Base-by-base conservation (phyloP, 2,329 filamentous ascomycete species). In the Nigrospora sphaerica region DNA sequence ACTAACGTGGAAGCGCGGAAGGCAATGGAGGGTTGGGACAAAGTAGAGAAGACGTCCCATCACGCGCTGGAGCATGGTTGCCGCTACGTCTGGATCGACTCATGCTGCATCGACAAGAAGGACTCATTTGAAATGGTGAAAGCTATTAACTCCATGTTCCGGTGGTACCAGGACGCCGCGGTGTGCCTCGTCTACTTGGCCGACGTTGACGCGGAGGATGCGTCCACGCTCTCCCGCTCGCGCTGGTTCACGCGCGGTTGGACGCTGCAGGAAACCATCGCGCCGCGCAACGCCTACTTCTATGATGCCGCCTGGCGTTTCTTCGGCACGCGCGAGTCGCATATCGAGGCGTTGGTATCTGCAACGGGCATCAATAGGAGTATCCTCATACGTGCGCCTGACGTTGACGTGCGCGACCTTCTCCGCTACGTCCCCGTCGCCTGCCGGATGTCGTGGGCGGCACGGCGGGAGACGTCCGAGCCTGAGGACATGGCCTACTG, bases 401-500 rank as follows among this genome's bases (percentile, higher is more conserved):
- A 23, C 32, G 32, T 37, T 46, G 18, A 32, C 35, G 28, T 39
- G 14, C 37, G 37, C 14, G 11, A 39, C 28, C 19, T 32, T 18
- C 40, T 42, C 12, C 19, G 13, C 23, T 16, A 33, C 3, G 41
- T 48, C 12, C 49, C 51, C 40, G 46, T 60, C 12, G 57, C 57
- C 1, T 41, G 50, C 9, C 49, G 54, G 16, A 62, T 63, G 60
- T 59, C 57, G 2, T 64, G 60, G 62, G 61, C 58, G 2, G 44
- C 58, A 1, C 33, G 38, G 2, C 49, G 61, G 16, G 3, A 50
- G 32, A 62, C 57, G 2, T 58, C 53, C 1, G 52, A 57, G 19
- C 12, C 42, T 32, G 55, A 63, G 42, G 59, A 64, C 45, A 44
- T 42, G 2, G 59, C 61, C 0, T 64, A 63, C 46, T 61, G 53